Base-by-base conservation (phyloP, 805 yeast genomes). In the Candida broadrunensis region DNA sequence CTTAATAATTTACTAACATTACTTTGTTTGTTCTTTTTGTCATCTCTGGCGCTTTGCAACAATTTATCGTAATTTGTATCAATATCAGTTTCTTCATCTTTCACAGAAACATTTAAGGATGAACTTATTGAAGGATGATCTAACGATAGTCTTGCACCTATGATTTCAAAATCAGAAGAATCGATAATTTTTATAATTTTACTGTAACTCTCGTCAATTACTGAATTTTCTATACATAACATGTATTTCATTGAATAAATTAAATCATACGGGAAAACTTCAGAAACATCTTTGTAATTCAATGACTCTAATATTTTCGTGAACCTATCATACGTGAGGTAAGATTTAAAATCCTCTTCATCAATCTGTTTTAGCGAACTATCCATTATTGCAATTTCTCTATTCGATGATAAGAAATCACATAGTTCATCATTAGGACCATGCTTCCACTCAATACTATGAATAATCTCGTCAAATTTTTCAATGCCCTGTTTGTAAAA, bases 151-250 rank as follows among this genome's bases (percentile, higher is more conserved):
- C 65, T 38, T 11, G 53, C 65, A 1, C 61, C 69, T 17, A 58
- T 44, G 14, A 64, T 41, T 25, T 62, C 60, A 35, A 63, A 56
- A 6, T 50, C 56, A 6, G 55, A 38, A 11, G 21, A 25, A n/a
- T 54, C 59, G 11, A 65, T 31, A 12, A 49, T 16, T 3, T 52
- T 45, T 9, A 66, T 39, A 1, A 67, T 44, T 13, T 37, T 45
- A 1, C 42, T 30, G 47, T 67, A 72, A 35, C 56, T 47, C 6
- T 51, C 44, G 4, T 45, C 40, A 6, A 60, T 35, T 13, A 59
- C 50, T 12, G 60, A 54, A 3, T 47, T 44, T 41, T 65, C 71
- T 2, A 69, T 61, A 7, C 68, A 58, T 9, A 68, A 48, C 9
- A 67, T 34, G 35, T 47, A 47, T 33, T 51, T 57, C 20, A 48